These are phyloP conservation scores for Biancaea sappan DNA, from an alignment of 306 rosid species.

Conservation along the genomic window DNA sequence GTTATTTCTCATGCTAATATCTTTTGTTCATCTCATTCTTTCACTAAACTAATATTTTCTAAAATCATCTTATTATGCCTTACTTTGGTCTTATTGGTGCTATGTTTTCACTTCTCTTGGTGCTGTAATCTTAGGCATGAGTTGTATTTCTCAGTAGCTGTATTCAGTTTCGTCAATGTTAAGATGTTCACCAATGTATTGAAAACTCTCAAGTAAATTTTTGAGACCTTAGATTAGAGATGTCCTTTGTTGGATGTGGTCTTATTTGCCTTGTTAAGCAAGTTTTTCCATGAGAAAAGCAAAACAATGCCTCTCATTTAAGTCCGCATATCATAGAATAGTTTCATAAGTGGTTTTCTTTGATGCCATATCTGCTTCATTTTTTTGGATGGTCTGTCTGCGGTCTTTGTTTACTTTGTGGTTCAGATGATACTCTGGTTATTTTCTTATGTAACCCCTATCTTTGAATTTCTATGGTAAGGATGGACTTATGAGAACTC, in stretches of 20 bases:
- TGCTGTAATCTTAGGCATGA: not conserved
- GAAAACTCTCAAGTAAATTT: too few relatives aligned
- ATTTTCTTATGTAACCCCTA: not conserved
- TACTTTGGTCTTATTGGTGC: not conserved
- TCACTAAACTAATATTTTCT: not conserved
- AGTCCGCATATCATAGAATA: not conserved
- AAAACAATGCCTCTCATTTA: too few relatives aligned
- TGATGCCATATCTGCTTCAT: not conserved
- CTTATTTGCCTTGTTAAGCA: not conserved
- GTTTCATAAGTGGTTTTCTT: constrained; percentile 15
- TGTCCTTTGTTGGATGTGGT: not conserved
- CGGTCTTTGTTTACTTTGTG: constrained; percentile 20
- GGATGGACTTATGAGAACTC: constrained; percentile 77
- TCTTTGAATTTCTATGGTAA: constrained; percentile 32
- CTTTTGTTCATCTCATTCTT: not conserved
- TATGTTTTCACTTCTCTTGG: not conserved
- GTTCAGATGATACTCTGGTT: constrained; percentile 21
- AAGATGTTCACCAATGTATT: not conserved
- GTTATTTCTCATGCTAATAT: not conserved
- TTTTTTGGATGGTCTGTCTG: not conserved
- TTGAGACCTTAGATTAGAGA: not conserved
- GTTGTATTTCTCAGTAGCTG: not conserved
- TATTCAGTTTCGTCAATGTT: not conserved
- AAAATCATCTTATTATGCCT: not conserved
- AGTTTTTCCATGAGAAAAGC: too few relatives aligned